Percentiles rank a stretch among this genome's conserved stretches.
These are phyloP conservation scores for Monilinia vaccinii-corymbosi DNA, from an alignment of 2,329 filamentous ascomycete genomes.

Conservation along the genomic window DNA sequence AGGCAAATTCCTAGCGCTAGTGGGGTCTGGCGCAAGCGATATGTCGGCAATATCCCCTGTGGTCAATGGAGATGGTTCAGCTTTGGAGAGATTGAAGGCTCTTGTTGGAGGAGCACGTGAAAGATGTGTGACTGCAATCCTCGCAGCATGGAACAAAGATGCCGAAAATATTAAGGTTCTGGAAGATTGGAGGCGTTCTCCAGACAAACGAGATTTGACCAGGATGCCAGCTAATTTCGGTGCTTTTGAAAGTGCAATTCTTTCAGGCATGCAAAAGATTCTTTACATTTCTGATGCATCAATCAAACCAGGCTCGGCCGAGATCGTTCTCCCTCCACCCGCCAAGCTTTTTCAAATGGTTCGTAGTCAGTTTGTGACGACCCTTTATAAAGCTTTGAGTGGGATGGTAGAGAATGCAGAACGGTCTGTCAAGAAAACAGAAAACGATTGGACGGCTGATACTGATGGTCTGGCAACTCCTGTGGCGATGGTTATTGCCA, in stretches of 20 bases:
- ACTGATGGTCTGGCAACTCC: conserved; percentile 27
- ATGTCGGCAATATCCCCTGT: conserved; percentile 69
- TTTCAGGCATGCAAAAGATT: conserved; percentile 88
- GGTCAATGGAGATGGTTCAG: conserved; percentile 42
- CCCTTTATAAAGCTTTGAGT: conserved; percentile 85
- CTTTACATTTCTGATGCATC: conserved; percentile 78
- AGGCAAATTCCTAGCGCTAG: conserved; percentile 67
- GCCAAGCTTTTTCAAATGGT: conserved; percentile 86
- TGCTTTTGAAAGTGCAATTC: conserved; percentile 72
- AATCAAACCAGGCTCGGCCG: conserved; percentile 55
- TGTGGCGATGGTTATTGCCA: conserved; percentile 28
- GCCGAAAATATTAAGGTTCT: conserved; percentile 86
- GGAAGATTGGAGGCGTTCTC: conserved; percentile 84
- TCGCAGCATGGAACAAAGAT: conserved; percentile 86
- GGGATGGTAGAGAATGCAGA: conserved; percentile 98
- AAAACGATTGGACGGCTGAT: conserved; percentile 30
- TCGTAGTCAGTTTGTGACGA: conserved; percentile 83
- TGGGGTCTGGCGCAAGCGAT: conserved; percentile 81
- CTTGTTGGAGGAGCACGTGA: conserved; percentile 76
- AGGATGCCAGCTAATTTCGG: conserved; percentile 83
- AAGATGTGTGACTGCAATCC: conserved; percentile 75
- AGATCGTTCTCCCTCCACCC: conserved; percentile 78
- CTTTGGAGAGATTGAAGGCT: conserved; percentile 62
- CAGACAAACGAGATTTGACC: conserved; percentile 77
- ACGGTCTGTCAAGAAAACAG: conserved; percentile 52